A percentile compares a stretch with the other conserved stretches of the same genome.
These are phyloP conservation scores for Hypoxylon fuscum DNA, from an alignment of 495 filamentous ascomycete genomes.

Conservation along the genomic window DNA sequence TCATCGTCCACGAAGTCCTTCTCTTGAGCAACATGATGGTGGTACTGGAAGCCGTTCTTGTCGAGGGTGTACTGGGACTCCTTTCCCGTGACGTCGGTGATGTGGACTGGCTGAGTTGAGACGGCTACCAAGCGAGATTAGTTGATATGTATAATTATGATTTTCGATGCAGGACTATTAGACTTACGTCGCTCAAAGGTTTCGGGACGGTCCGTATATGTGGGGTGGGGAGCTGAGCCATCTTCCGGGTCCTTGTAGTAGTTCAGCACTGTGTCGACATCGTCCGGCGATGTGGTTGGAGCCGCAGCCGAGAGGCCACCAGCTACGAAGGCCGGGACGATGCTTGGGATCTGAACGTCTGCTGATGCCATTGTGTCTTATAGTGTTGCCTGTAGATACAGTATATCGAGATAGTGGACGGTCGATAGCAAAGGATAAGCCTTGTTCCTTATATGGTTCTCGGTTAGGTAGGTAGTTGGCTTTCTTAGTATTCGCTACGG, in stretches of 20 bases:
- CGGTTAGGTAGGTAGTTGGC: constrained; percentile 2
- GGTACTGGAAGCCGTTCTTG: constrained; percentile 53
- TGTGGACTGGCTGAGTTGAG: constrained; percentile 47
- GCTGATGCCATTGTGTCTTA: constrained; percentile 38
- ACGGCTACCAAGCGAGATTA: constrained; percentile 11
- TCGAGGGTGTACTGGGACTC: constrained; percentile 54
- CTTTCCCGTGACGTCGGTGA: constrained; percentile 51
- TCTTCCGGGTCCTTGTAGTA: constrained; percentile 68
- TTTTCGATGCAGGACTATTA: too few relatives aligned
- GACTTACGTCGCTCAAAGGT: constrained; percentile 55
- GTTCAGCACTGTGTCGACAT: constrained; percentile 67
- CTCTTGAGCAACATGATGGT: constrained; percentile 56
- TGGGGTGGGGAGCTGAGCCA: constrained; percentile 63
- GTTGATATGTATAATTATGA: too few relatives aligned
- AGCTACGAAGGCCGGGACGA: constrained; percentile 30
- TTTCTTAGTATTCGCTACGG: background rate
- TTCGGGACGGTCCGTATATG: constrained; percentile 58
- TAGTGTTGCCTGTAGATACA: background rate
- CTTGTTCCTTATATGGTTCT: constrained; percentile 21
- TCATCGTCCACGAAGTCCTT: constrained; percentile 74
- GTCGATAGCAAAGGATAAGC: constrained; percentile 5
- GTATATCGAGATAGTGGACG: background rate
- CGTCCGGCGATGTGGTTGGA: constrained; percentile 13
- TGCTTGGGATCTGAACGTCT: constrained; percentile 38
- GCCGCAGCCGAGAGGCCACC: constrained; percentile 7